Base-by-base conservation (phyloP, 768 basidiomycete genomes). In the Naganishia onofrii region DNA sequence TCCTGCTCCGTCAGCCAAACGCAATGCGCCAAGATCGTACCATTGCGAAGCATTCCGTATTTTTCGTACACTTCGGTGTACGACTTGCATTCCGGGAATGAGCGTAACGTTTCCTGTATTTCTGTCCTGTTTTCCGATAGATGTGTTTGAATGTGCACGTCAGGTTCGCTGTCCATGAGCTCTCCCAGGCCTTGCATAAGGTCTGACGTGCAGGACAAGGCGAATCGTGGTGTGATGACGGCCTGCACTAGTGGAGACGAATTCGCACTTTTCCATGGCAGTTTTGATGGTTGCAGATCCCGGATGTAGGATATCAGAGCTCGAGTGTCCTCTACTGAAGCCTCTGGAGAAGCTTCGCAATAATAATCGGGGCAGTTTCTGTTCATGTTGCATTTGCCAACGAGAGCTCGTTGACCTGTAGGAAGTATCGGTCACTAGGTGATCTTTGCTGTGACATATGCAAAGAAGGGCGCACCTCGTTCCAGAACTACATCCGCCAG, bases 211-310 rank as follows among this genome's bases (percentile, higher is more conserved):
- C 93, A 95, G 13, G 91, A 88, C 70, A 97, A 89, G 28, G 95
- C 95, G 79, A 97, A 98, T n/a, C 95, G 90, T 17, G 95, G 95
- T 0, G 95, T 97, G 52, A 97, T 82, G 75, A 93, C 88, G 5
- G 95, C 95, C 68, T 90, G 90, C 12, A 98, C 89, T 8, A 94
- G 86, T 1, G 87, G 70, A 19, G 70, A 67, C 26, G 63, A 32
- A 3, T 26, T 23, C 29, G 28, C 54, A 29, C 42, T 53, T 58
- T 36, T 23, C n/a, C 38, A 26, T 44, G 38, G 42, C 19, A 29
- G 23, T 44, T 23, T 31, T 51, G 67, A 71, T 1, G 29, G 79
- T 77, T 2, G 85, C 79, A 92, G 81, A 5, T 84, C 77, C 46
- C 86, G 86, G 75, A 96, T 88, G 81, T 94, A 82, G 0, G 83